Percentiles rank a stretch among this genome's conserved stretches.
Conservation (phyloP, 768 basidiomycete genomes). For the Neoboletus subvelutipes region DNA sequence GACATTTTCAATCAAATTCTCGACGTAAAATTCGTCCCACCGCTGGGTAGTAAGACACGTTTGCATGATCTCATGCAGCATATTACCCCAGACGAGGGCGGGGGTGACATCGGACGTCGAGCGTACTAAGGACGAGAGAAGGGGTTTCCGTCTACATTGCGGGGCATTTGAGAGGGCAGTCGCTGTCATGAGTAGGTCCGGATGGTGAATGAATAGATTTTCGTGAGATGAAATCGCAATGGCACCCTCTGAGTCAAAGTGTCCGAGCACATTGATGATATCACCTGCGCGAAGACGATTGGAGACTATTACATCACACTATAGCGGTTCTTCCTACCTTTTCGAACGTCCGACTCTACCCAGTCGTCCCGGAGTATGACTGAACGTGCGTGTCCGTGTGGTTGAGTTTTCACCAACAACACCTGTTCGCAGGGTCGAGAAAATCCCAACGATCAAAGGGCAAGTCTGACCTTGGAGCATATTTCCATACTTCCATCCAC, state of each 20-base stretch:
- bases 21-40: conserved; percentile 67
- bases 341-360: conserved; percentile 58
- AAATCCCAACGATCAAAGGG: background rate
- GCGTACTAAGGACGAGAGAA: conserved; percentile 67
- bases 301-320: background rate
- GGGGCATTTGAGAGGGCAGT: conserved; percentile 84
- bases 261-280: conserved; percentile 73
- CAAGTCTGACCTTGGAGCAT: conserved; percentile 21
- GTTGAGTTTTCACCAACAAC: conserved; percentile 48
- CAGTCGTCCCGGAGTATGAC: conserved; percentile 80
- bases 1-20: conserved; percentile 55
- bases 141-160: conserved; percentile 81
- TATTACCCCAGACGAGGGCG: conserved; percentile 84
- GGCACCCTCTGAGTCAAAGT: conserved; percentile 33
- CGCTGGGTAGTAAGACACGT: conserved; percentile 57
- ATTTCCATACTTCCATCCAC: conserved; percentile 38
- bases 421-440: conserved; percentile 35
- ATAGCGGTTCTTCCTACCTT: conserved; percentile 43
- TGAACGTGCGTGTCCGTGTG: conserved; percentile 38
- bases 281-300: conserved; percentile 53
- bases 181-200: conserved; percentile 88
- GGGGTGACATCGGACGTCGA: conserved; percentile 61
- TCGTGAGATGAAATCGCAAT: conserved; percentile 62
- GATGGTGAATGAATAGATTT: conserved; percentile 83
- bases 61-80: conserved; percentile 92